Evolutionary conservation across 2,329 filamentous ascomycete species (phyloP), one percentile per base, ranked within the genome.

Genomic region (Colletotrichum gigasporum): DNA sequence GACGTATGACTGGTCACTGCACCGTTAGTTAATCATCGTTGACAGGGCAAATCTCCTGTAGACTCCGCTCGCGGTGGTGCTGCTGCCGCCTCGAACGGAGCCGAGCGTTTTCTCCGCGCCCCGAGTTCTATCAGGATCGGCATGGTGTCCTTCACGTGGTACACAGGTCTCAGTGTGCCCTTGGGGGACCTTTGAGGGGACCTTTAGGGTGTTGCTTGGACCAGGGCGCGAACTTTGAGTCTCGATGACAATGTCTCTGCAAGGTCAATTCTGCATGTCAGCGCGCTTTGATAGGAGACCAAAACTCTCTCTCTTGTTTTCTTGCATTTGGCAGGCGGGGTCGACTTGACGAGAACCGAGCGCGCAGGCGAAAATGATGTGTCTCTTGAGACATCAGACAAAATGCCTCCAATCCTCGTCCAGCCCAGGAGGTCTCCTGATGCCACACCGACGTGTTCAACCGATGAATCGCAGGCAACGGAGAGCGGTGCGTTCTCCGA

Each of bases 61-160:
- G n/a, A n/a, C n/a, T n/a, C n/a, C n/a, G n/a, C n/a, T n/a, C n/a
- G n/a, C n/a, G n/a, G n/a, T n/a, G n/a, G n/a, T n/a, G n/a, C n/a
- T n/a, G n/a, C n/a, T n/a, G n/a, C n/a, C n/a, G n/a, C n/a, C n/a
- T n/a, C n/a, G 35, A 16, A 39, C 12, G 12, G 14, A 39, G 35
- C 35, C 35, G 35, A n/a, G n/a, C n/a, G 5, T 39, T 18, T 16
- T 39, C 35, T 14, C n/a, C 39, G 18, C 30, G 5, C 5, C 16
- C 20, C 41, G 10, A 16, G 11, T 34, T 34, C 18, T 26, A 59
- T 52, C 53, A 51, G 12, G 60, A 59, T 63, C 60, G 24, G 28
- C 60, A 35, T 30, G 54, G 28, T 12, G 35, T 51, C 18, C 28
- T 44, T 52, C 60, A 52, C 60, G 60, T 52, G 44, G 34, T 39